Conservation (phyloP, 495 filamentous ascomycete genomes). For the Geoglossum glabrum region DNA sequence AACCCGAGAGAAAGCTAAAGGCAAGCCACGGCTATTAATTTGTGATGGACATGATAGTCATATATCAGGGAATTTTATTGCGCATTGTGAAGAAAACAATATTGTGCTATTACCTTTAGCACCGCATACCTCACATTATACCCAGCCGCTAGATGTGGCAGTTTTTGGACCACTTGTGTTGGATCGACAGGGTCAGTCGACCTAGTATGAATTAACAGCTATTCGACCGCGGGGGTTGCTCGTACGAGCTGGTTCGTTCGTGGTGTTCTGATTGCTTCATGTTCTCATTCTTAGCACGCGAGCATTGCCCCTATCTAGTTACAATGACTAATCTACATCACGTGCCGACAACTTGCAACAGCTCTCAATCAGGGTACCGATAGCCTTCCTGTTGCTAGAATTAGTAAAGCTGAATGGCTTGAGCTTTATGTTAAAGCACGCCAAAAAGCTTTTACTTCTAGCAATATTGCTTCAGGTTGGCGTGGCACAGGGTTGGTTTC, state of each 20-base stretch:
- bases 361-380: background rate
- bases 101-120: slow-evolving; percentile 4
- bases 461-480: too few relatives aligned
- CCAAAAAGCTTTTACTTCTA: background rate
- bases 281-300: too few relatives aligned
- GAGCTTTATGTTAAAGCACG: background rate
- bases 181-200: too few relatives aligned
- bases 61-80: slow-evolving; percentile 6
- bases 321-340: too few relatives aligned
- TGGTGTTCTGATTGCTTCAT: too few relatives aligned
- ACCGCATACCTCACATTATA: slow-evolving; percentile 6
- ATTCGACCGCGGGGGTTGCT: too few relatives aligned
- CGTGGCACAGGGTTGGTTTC: too few relatives aligned
- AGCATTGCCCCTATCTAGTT: too few relatives aligned
- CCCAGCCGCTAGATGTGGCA: slow-evolving; percentile 3
- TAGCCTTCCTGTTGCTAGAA: background rate
- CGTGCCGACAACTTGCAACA: too few relatives aligned
- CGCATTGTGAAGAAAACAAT: slow-evolving; percentile 2
- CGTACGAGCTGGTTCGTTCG: too few relatives aligned
- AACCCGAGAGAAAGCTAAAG: slow-evolving; percentile 7
- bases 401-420: background rate
- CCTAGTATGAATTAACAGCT: too few relatives aligned
- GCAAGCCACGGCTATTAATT: slow-evolving; percentile 3
- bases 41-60: too few relatives aligned
- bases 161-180: slow-evolving; percentile 4